A percentile compares a stretch with the other conserved stretches of the same genome.
Conservation (phyloP, 2,329 filamentous ascomycete species). For the Apiospora sp. region DNA sequence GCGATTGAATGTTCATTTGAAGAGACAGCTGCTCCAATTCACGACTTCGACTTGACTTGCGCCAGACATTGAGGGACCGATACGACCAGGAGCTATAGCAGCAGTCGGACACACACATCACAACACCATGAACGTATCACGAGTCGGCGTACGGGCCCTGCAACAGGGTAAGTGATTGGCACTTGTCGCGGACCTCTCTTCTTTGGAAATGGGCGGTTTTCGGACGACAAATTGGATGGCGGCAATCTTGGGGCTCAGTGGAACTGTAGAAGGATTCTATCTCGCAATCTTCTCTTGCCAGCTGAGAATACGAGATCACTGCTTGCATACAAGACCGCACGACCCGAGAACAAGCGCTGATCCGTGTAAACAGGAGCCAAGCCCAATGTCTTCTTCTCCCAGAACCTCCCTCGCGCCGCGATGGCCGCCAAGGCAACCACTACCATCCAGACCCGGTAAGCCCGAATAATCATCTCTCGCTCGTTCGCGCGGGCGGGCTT, state of each 20-base stretch:
- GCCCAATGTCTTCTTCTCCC: slow-evolving; percentile 55
- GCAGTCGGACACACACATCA: slow-evolving; percentile 22
- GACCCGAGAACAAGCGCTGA: slow-evolving; percentile 25
- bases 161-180: slow-evolving; percentile 60
- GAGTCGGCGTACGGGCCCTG: slow-evolving; percentile 65
- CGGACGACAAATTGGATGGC: background rate
- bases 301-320: background rate
- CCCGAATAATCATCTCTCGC: slow-evolving; percentile 22
- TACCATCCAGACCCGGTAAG: slow-evolving; percentile 56
- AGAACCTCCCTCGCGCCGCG: slow-evolving; percentile 56
- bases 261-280: background rate
- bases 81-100: slow-evolving; percentile 21
- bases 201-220: slow-evolving; percentile 23
- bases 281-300: slow-evolving; percentile 17
- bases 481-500: background rate
- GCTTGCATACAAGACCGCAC: background rate
- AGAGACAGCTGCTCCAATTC: slow-evolving; percentile 2
- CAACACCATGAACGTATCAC: slow-evolving; percentile 61
- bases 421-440: slow-evolving; percentile 51
- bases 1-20: slow-evolving; percentile 1
- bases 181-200: slow-evolving; percentile 21
- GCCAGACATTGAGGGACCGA: slow-evolving; percentile 1
- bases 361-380: slow-evolving; percentile 44
- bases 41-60: background rate
- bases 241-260: background rate